Evolutionary conservation across 108 stramenopile species (phyloP), one percentile per base, ranked within the genome.

Genomic region (Pelagomonas calceolata): DNA sequence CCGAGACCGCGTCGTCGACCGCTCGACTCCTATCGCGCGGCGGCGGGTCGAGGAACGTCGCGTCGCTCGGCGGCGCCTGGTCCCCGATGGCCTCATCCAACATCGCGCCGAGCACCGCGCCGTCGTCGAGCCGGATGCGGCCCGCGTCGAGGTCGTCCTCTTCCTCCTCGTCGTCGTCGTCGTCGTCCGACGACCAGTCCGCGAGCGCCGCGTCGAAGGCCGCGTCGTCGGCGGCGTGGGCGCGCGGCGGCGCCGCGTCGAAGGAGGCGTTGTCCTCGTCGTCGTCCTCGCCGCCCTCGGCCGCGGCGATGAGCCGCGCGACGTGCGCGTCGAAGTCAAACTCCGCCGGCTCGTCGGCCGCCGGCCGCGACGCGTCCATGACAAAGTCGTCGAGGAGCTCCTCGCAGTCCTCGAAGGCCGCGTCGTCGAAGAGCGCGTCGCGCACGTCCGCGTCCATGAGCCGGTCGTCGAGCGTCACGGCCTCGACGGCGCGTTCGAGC

Each of bases 261-360:
- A 68, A 70, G 10, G 67, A 69, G 3, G 43, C 68, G 34, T 69
- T 66, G 63, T 66, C 70, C 10, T 74, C 72, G 14, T 65, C 74
- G 0, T 34, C 73, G 30, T 73, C 72, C 17, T 79, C 76, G 68
- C 88, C 76, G 66, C 74, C 73, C 36, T 77, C 79, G 36, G 93
- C 93, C 68, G 89, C 90, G 32, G 88, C 88, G 79, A 97, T 94
- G 65, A 98, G 74, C n/a, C 45, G 66, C 18, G 81, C 82, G 69
- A 98, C 88, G 75, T 98, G 97, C 4, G 89, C 86, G 46, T 95
- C 95, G 81, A 89, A 98, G 69, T 98, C 92, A 75, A 98, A 98
- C 45, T 70, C 89, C 0, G 72, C 86, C 34, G 64, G 77, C 68
- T 31, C 79, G 21, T 75, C 77, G 17, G 65, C 82, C 46, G 68